Conservation (phyloP, 2,329 filamentous ascomycete genomes). For the Cladophialophora exuberans region DNA sequence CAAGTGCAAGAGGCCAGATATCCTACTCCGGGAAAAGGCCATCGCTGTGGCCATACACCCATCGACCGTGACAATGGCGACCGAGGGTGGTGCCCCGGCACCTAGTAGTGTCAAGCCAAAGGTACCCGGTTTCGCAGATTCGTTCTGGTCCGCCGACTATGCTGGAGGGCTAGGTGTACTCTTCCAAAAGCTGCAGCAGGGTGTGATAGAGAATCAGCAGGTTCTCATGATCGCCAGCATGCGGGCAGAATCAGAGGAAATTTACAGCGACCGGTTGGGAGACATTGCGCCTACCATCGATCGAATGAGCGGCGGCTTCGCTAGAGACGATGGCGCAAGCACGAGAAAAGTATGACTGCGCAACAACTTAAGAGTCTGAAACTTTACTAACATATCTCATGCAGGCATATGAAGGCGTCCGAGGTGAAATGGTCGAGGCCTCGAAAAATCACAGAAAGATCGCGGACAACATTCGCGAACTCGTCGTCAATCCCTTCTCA, state of each 20-base stretch:
- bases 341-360: constrained; percentile 75
- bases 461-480: constrained; percentile 90
- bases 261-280: constrained; percentile 77
- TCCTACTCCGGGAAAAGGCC: too few species aligned
- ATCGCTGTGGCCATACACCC: too few species aligned
- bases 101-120: constrained; percentile 39
- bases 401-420: constrained; percentile 91
- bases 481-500: constrained; percentile 91
- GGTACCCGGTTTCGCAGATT: constrained; percentile 90
- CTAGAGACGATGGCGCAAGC: constrained; percentile 90
- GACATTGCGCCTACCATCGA: constrained; percentile 84
- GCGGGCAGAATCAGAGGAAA: constrained; percentile 93
- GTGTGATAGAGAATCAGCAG: constrained; percentile 92
- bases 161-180: constrained; percentile 92
- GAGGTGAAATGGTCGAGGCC: constrained; percentile 88
- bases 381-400: constrained; percentile 9
- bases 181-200: constrained; percentile 95
- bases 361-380: neutral
- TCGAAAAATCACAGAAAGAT: constrained; percentile 92
- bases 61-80: constrained; percentile 17
- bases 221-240: constrained; percentile 87
- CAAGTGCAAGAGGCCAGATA: too few species aligned
- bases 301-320: constrained; percentile 80
- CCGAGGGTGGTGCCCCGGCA: constrained; percentile 11
- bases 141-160: constrained; percentile 98